Base-by-base conservation (phyloP, 73 alveolate genomes). In the Paraurostyla sp. region DNA sequence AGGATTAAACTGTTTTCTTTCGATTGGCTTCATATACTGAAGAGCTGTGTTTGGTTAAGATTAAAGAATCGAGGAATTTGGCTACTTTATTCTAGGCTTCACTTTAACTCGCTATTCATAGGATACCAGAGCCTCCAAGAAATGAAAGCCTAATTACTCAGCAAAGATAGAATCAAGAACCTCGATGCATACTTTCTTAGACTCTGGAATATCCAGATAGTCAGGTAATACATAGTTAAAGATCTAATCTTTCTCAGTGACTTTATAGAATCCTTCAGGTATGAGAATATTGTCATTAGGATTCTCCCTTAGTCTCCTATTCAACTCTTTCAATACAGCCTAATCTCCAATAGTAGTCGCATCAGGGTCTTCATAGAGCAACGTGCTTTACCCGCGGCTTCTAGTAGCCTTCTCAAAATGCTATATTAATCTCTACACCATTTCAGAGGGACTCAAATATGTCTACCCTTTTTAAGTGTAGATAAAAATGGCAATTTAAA, bases 331-430 rank as follows among this genome's bases (percentile, higher is more conserved):
- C 9, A 91, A 27, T 3, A 91, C 48, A 33, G 83, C 83, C 78
- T 51, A n/a, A 75, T 91, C 96, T 20, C 71, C 93, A 49, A 91
- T 32, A 18, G 91, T 29, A 0, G 96, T 91, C 1, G 69, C 73
- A 36, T 91, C 96, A 15, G 96, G 96, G 59, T 91, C 96, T 57
- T 91, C 96, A 75, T 83, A 91, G 1, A 91, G 84, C 22, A 91
- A 50, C 7, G 89, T 65, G 0, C 88, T 42, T 43, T 91, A 63
- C 16, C 96, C 96, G 45, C 93, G 69, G 13, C 83, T 71, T 68
- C 92, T 91, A 20, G 96, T 87, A 0, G 96, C 80, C 41, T 91
- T 82, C 60, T 91, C 96, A 75, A 83, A 83, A 62, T 83, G 91
- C 18, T 4, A 45, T 13, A 91, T 71, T 48, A 91, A 35, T 30